Evolutionary conservation across 176 grass and related monocot species (phyloP).

Genomic region (Melocanna baccifera): DNA sequence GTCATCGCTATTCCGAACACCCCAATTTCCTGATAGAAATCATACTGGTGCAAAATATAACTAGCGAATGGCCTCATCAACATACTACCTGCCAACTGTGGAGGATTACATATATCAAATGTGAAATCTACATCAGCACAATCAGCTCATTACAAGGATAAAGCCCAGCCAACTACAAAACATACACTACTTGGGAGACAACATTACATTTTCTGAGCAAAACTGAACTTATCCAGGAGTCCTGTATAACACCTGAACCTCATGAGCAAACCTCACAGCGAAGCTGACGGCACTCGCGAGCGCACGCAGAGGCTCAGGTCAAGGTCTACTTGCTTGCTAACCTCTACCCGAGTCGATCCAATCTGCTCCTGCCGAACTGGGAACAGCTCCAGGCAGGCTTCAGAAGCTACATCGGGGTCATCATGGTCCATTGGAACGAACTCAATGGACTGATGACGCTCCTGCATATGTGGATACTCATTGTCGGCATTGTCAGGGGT

Average conservation of each 20-base stretch:
- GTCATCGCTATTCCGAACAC: too few species aligned
- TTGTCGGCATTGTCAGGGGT: not conserved
- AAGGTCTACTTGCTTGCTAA: conserved; percentile 30
- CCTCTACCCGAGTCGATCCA: conserved; percentile 16
- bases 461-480: not conserved
- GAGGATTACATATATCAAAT: not conserved
- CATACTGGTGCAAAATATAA: not conserved
- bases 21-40: too few species aligned
- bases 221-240: not conserved
- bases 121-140: not conserved
- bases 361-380: conserved; percentile 46
- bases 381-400: conserved; percentile 55
- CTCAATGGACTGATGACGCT: not conserved
- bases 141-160: not conserved
- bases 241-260: not conserved
- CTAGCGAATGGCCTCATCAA: not conserved
- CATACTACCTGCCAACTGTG: not conserved
- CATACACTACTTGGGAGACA: not conserved
- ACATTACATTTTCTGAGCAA: conserved; percentile 9
- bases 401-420: not conserved
- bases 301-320: conserved; percentile 33
- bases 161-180: not conserved
- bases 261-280: not conserved
- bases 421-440: not conserved
- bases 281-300: not conserved